Evolutionary conservation across 73 alveolate species (phyloP), one percentile per base, ranked within the genome.

Genomic region (Paraurostyla sp.): DNA sequence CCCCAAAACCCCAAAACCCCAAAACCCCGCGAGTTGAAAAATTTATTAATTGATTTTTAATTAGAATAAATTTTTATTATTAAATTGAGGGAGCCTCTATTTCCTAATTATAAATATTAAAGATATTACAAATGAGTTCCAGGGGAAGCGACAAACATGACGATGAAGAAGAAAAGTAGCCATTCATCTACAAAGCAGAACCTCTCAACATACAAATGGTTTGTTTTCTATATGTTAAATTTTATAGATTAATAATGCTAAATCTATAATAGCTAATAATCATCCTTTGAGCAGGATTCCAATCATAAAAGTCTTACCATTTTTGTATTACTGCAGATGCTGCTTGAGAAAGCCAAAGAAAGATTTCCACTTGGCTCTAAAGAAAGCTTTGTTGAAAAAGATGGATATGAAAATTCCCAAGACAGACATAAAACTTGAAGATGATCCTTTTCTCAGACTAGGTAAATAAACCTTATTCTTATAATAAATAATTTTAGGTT

Each of bases 341-440:
- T 73, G 69, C 22, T 30, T 65, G 33, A 73, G 71, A 35, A 73
- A 73, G 71, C 87, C 68, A 27, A 73, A 73, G 87, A 73, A 73
- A 57, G 87, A 73, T 36, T 73, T 73, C 87, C 49, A 50, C 9
- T 0, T 48, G 18, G 87, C 62, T 3, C 87, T 73, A 16, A 73
- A 50, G 52, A 73, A 73, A 27, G 68, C 87, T 7, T 35, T 73
- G 11, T 71, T 73, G 38, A 73, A 73, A 38, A 73, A 73, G 87
- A 73, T 73, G 87, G 87, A 73, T 30, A 73, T 73, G 73, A 73
- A 73, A 50, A 73, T 73, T 68, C 87, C 87, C 13, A 73, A 73
- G 71, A 73, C 87, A 20, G 87, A 73, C 51, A 50, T 73, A 45
- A 73, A 73, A 45, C 71, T 73, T 3, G 87, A 73, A 43, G 87